Conservation (phyloP, 1,139 yeast species). For the Yamadazyma atmosphaerica region DNA sequence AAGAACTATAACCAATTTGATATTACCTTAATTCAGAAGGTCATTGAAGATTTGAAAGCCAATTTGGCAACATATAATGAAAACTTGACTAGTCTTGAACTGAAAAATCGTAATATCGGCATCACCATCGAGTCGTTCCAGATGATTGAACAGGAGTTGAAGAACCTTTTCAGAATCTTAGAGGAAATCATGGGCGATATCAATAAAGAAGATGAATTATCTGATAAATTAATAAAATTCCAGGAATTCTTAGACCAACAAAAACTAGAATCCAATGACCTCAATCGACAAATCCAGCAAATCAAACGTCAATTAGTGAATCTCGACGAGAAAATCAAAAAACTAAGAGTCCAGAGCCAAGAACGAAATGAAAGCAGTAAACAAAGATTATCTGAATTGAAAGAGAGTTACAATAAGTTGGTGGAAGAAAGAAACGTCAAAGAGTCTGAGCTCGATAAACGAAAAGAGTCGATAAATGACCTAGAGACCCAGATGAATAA, state of each 20-base stretch:
- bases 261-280: conserved; percentile 45
- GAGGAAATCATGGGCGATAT: conserved; percentile 61
- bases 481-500: conserved; percentile 49
- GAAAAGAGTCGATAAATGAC: conserved; percentile 46
- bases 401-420: conserved; percentile 47
- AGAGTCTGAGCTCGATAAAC: conserved; percentile 52
- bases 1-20: conserved; percentile 63
- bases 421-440: conserved; percentile 51
- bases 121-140: conserved; percentile 62
- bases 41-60: conserved; percentile 56
- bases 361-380: conserved; percentile 48
- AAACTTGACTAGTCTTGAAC: conserved; percentile 44
- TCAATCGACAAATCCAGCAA: conserved; percentile 51
- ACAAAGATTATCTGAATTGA: conserved; percentile 44
- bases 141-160: conserved; percentile 55
- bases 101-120: conserved; percentile 50
- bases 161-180: conserved; percentile 48
- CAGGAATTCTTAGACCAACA: conserved; percentile 51
- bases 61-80: conserved; percentile 46
- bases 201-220: conserved; percentile 45
- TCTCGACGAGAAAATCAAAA: conserved; percentile 53
- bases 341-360: conserved; percentile 50
- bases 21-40: conserved; percentile 54
- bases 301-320: conserved; percentile 52
- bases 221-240: conserved; percentile 36